Percentiles rank a stretch among this genome's conserved stretches.
Conservation (phyloP, 805 yeast species). For the Lachancea sp. region DNA sequence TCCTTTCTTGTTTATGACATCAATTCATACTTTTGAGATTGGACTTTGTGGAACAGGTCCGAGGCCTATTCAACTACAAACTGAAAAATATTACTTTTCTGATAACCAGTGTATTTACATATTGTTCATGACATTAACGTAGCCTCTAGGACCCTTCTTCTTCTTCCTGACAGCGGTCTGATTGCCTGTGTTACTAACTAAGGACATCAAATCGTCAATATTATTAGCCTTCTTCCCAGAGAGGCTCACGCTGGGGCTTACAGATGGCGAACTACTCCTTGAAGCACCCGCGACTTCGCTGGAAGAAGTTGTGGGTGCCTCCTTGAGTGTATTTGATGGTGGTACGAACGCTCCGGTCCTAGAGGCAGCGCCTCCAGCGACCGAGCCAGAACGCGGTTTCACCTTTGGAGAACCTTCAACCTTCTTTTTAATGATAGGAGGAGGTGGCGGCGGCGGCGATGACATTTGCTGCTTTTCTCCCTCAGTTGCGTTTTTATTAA, state of each 20-base stretch:
- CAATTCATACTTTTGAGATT: too few relatives aligned
- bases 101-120: constrained; percentile 8
- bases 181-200: constrained; percentile 27
- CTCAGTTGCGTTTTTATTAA: constrained; percentile 58
- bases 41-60: too few relatives aligned
- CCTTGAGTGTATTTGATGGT: constrained; percentile 33
- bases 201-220: constrained; percentile 41
- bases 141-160: constrained; percentile 48
- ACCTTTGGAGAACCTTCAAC: constrained; percentile 28
- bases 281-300: constrained; percentile 10
- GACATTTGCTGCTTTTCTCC: constrained; percentile 54
- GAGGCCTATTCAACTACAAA: too few relatives aligned
- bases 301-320: constrained; percentile 21
- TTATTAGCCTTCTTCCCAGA: constrained; percentile 36
- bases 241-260: constrained; percentile 18
- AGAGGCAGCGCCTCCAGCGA: constrained; percentile 25
- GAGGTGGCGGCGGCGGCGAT: constrained; percentile 70
- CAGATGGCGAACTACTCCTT: constrained; percentile 7
- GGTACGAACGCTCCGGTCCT: constrained; percentile 31
- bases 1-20: constrained; percentile 5
- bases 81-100: too few relatives aligned
- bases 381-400: constrained; percentile 37
- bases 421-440: constrained; percentile 39
- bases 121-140: constrained; percentile 57
- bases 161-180: constrained; percentile 33